Conservation (phyloP, 345 rosid species). For the Raphanus raphanistrum region DNA sequence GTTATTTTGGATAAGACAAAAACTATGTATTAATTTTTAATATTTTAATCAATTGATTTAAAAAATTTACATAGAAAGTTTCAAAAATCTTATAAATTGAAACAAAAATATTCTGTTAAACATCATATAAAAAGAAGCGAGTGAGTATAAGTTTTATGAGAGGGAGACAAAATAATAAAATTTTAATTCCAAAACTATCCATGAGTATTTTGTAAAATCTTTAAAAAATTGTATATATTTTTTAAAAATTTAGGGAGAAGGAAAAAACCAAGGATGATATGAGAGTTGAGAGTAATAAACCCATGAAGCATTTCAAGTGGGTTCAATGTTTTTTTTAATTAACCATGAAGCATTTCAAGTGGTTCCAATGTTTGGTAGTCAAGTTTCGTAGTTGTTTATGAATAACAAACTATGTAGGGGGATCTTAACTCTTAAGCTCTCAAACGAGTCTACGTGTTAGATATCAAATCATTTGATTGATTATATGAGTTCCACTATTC, state of each 20-base stretch:
- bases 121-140: no score
- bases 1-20: no score
- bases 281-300: constrained; percentile 11
- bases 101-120: no score
- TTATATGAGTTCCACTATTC: background rate
- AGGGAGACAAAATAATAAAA: constrained; percentile 36
- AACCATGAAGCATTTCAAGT: constrained; percentile 24
- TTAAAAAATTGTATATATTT: background rate
- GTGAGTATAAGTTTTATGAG: constrained; percentile 33
- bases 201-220: constrained; percentile 3
- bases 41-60: no score
- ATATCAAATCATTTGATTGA: background rate
- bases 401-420: constrained; percentile 16
- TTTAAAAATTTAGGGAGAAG: constrained; percentile 32
- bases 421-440: constrained; percentile 22
- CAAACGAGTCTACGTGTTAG: background rate
- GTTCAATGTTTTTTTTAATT: constrained; percentile 8
- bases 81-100: no score
- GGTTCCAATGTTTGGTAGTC: constrained; percentile 26
- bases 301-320: constrained; percentile 32
- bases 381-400: constrained; percentile 22
- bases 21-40: no score
- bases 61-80: no score
- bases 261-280: background rate
- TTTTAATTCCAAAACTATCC: constrained; percentile 33